Evolutionary conservation across 2,329 filamentous ascomycete genomes (phyloP).

Genomic region (Colletotrichum sp.): DNA sequence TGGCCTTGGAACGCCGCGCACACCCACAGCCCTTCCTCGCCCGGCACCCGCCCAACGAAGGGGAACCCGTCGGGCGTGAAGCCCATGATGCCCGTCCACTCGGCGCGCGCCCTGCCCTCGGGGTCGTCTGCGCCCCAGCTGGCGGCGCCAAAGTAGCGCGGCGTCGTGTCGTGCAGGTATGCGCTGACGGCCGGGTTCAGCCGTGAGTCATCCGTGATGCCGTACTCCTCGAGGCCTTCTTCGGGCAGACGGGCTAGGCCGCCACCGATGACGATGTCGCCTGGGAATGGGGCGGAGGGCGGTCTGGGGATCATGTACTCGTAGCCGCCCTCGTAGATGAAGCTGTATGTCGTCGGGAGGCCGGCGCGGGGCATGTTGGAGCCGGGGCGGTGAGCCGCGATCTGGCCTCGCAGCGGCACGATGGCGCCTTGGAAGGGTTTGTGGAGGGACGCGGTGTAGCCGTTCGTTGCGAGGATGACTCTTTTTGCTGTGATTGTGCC

Average conservation of each 20-base stretch:
- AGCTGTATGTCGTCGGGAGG: slow-evolving; percentile 61
- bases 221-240: slow-evolving; percentile 53
- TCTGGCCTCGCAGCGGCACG: slow-evolving; percentile 25
- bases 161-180: slow-evolving; percentile 48
- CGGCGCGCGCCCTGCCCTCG: slow-evolving; percentile 43
- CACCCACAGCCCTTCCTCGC: slow-evolving; percentile 54
- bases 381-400: slow-evolving; percentile 33
- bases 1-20: slow-evolving; percentile 69
- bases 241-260: slow-evolving; percentile 48
- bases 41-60: slow-evolving; percentile 54
- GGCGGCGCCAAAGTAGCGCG: slow-evolving; percentile 53
- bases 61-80: slow-evolving; percentile 58
- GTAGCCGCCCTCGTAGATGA: slow-evolving; percentile 65
- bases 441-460: slow-evolving; percentile 28
- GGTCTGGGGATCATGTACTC: slow-evolving; percentile 71
- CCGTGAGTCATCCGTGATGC: slow-evolving; percentile 60
- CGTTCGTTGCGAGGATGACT: slow-evolving; percentile 32
- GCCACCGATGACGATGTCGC: slow-evolving; percentile 68
- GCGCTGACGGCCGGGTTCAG: slow-evolving; percentile 55
- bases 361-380: slow-evolving; percentile 35
- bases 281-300: slow-evolving; percentile 42
- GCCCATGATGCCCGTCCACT: slow-evolving; percentile 65
- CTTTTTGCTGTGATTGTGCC: slow-evolving; percentile 23
- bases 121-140: slow-evolving; percentile 51
- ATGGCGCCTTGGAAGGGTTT: slow-evolving; percentile 24